Percentiles rank a stretch among this genome's conserved stretches.
Conservation (phyloP, 2,329 filamentous ascomycete species). For the Aspergillus sojae region DNA sequence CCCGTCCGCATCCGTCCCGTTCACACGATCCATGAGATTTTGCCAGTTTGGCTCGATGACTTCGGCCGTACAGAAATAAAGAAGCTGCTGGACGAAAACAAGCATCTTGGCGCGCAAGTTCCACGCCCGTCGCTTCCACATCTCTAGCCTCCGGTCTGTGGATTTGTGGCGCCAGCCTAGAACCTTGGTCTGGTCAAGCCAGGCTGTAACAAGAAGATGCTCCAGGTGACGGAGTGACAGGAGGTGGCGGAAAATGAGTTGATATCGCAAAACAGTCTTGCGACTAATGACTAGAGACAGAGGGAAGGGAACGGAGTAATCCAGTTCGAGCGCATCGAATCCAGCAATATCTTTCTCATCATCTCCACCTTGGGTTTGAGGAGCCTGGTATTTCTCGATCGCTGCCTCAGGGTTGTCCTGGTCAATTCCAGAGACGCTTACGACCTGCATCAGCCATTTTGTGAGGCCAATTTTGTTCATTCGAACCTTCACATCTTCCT, state of each 20-base stretch:
- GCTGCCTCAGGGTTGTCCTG: conserved; percentile 68
- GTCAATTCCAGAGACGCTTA: conserved; percentile 94
- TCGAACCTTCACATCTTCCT: conserved; percentile 95
- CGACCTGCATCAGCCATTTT: conserved; percentile 91
- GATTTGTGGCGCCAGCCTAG: conserved; percentile 81
- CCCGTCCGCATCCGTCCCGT: conserved; percentile 54
- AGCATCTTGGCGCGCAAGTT: conserved; percentile 92
- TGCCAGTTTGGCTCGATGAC: conserved; percentile 99
- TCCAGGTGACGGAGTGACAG: conserved; percentile 88
- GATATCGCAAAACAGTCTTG: conserved; percentile 95
- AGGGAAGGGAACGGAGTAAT: conserved; percentile 93
- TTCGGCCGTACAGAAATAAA: conserved; percentile 96
- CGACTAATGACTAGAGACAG: conserved; percentile 93
- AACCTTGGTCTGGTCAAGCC: conserved; percentile 85
- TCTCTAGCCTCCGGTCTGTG: conserved; percentile 72
- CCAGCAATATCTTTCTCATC: conserved; percentile 85
- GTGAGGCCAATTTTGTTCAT: conserved; percentile 95
- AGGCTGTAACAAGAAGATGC: conserved; percentile 79
- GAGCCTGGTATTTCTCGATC: conserved; percentile 72
- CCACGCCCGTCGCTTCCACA: conserved; percentile 92
- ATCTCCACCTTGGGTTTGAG: conserved; percentile 64
- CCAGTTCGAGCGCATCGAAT: conserved; percentile 89
- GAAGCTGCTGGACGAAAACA: conserved; percentile 92
- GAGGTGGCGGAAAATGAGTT: conserved; percentile 92
- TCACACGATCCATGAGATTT: conserved; percentile 84